phyloP scores from a whole-genome alignment of 805 yeast genomes.

The Ogataea neopini region DNA sequence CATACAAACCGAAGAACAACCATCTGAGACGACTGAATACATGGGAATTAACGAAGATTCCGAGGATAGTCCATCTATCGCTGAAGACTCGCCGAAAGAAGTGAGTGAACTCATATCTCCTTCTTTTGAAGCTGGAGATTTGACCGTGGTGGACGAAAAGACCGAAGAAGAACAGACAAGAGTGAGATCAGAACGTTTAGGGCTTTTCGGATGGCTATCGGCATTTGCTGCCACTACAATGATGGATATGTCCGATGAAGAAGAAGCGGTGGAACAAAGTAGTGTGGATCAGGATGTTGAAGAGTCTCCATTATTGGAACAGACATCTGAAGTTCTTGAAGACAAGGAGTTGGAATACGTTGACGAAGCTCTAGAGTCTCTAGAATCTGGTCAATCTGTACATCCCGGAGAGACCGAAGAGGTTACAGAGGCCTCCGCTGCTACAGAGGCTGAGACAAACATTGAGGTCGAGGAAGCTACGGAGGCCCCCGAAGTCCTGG shows the following conservation, averaged over 20 bases:
- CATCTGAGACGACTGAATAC: too few relatives aligned
- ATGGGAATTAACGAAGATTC: too few relatives aligned
- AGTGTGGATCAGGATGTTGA: not conserved
- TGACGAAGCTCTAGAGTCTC: not conserved
- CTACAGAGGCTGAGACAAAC: too few relatives aligned
- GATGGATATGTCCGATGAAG: constrained; percentile 5
- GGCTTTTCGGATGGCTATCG: not conserved
- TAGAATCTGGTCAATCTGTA: too few relatives aligned
- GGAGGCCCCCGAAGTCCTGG: not conserved
- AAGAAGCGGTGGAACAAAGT: constrained; percentile 2
- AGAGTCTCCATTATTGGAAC: too few relatives aligned
- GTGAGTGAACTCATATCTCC: constrained; percentile 4
- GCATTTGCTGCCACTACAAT: constrained; percentile 4
- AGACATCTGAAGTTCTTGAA: too few relatives aligned
- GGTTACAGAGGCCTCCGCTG: too few relatives aligned
- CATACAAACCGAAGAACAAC: too few relatives aligned
- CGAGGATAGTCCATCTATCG: too few relatives aligned
- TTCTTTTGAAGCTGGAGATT: constrained; percentile 1
- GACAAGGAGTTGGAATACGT: too few relatives aligned
- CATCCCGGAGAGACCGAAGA: too few relatives aligned
- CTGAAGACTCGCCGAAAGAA: not conserved
- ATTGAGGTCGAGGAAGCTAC: too few relatives aligned
- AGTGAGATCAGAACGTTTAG: not conserved
- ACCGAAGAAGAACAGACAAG: not conserved
- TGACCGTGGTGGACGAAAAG: constrained; percentile 1